Evolutionary conservation across 2,329 filamentous ascomycete species (phyloP), one percentile per base, ranked within the genome.

Genomic region (Stachybotrys elegans): DNA sequence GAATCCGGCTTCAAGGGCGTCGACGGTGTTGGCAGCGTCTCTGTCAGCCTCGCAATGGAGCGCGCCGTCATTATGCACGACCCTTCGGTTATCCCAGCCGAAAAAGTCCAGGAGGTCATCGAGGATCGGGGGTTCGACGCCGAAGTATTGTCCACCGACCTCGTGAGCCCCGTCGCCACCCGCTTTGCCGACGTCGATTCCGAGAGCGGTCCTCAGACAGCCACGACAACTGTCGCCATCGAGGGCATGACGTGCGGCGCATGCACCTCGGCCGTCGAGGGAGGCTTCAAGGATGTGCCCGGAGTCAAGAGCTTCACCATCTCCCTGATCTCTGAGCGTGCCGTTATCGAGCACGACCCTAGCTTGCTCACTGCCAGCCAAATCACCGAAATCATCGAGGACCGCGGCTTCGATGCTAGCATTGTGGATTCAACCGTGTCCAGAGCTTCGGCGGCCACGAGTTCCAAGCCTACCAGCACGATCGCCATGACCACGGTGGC

Each of bases 61-160:
- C 83, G 92, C 48, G 93, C 92, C n/a, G 91, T 97, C 34, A 75
- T 97, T 27, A 85, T 91, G 67, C 93, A 98, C 67, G 86, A 97
- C 65, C 81, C 88, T 2, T 70, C 76, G 44, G 76, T 79, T 42
- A 78, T 97, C 43, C 70, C 88, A 13, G 78, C 89, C 47, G 86
- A 91, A 29, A 71, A 84, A 53, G 78, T 97, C 47, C 81, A 80
- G 60, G 88, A 95, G 52, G 89, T 86, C 27, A 93, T 96, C 52
- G 89, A 96, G 57, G 90, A 95, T 63, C 79, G 88, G 48, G 91
- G 91, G 1, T 97, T 97, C 61, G 92, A 95, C 58, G 90, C 90
- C 31, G 81, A 90, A 53, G 78, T 95, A n/a, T 69, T 95, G n/a
- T 81, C 86, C 4, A 90, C 88, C 16, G 87, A 94, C 61, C 68